These are phyloP conservation scores for Solanum infundibuliforme DNA, from an alignment of 257 asterid genomes.

Conservation along the genomic window DNA sequence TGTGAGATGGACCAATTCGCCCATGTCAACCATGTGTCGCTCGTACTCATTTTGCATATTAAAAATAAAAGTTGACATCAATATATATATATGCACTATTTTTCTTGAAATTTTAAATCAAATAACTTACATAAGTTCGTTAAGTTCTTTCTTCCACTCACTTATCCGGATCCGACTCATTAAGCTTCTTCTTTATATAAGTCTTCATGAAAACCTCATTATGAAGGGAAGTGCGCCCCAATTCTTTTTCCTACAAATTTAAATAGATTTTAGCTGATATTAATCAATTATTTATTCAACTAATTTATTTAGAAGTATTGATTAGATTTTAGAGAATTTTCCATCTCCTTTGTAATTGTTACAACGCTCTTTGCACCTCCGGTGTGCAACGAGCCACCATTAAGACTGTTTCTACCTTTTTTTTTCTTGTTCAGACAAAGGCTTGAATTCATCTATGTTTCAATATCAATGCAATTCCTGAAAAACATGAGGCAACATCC, in stretches of 20 bases:
- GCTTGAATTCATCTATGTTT: background rate
- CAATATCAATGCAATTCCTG: background rate
- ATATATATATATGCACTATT: too few species aligned
- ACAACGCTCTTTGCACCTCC: background rate
- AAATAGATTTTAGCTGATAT: background rate
- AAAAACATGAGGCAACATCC: background rate
- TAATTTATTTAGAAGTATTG: too few species aligned
- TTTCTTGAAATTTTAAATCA: background rate
- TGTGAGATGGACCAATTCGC: background rate
- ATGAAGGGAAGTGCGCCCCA: background rate
- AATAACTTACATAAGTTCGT: background rate
- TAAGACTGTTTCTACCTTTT: background rate
- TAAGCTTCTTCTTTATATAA: too few species aligned
- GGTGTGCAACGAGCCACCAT: background rate
- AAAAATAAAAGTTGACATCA: too few species aligned
- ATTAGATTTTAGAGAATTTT: too few species aligned
- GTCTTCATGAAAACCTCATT: background rate
- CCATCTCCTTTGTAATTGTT: too few species aligned
- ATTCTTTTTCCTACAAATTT: background rate
- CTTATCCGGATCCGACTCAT: background rate
- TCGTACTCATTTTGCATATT: background rate
- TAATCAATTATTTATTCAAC: background rate
- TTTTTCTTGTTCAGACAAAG: background rate
- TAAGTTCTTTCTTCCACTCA: background rate
- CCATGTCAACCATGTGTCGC: background rate